phyloP scores from a whole-genome alignment of 345 rosid genomes.

The Cardamine chenopodiifolia region DNA sequence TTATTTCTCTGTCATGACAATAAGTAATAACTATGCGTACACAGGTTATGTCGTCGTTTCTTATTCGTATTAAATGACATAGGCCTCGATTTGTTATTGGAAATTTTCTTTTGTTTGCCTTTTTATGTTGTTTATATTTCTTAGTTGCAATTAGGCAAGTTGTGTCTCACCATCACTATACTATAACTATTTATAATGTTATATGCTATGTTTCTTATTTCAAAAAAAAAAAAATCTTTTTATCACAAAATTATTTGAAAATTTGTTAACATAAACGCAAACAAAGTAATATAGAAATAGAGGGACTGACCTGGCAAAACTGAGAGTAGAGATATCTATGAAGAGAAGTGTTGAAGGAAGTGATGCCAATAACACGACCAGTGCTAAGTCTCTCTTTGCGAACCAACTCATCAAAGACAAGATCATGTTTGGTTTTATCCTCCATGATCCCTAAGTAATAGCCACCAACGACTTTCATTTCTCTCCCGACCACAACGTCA shows the following conservation, averaged over 20 bases:
- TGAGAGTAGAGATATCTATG: conserved; percentile 50
- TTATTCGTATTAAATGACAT: conserved; percentile 27
- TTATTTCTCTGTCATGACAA: conserved; percentile 22
- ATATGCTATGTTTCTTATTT: not conserved
- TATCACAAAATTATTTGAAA: not conserved
- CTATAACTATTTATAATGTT: not conserved
- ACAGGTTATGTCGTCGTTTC: conserved; percentile 24
- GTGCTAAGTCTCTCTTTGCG: conserved; percentile 27
- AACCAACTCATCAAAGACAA: conserved; percentile 41
- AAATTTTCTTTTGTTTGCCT: not conserved
- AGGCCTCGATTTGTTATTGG: conserved; percentile 3
- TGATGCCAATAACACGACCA: conserved; percentile 52
- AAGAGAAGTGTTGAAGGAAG: conserved; percentile 47
- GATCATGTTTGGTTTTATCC: conserved; percentile 37
- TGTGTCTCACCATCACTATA: conserved; percentile 27
- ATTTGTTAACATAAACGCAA: not conserved
- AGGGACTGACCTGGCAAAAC: conserved; percentile 52
- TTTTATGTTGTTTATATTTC: not conserved
- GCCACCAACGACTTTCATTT: conserved; percentile 59
- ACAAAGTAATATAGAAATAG: not conserved
- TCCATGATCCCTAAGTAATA: conserved; percentile 72
- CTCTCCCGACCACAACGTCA: conserved; percentile 64
- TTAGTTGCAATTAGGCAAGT: not conserved
- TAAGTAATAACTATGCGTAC: conserved; percentile 19
- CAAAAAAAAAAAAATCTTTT: not conserved